phyloP scores from a whole-genome alignment of 1,284 basidiomycete species.

The Pterulicium gracile region DNA sequence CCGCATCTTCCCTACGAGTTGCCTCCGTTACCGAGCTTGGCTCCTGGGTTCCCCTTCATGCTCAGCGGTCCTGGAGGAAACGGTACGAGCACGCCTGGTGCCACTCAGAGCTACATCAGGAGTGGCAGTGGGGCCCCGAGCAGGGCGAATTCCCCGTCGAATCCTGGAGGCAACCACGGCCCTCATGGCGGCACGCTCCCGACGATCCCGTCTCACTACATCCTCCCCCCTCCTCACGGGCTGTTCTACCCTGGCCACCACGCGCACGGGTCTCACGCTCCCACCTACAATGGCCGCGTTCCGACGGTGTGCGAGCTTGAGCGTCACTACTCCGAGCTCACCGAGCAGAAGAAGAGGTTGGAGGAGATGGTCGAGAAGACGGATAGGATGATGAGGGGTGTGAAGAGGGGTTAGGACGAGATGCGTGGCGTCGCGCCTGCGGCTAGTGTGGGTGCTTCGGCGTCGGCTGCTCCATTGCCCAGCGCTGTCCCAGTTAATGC shows the following conservation, averaged over 20 bases:
- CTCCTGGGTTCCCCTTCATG: conserved; percentile 2
- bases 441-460: no score
- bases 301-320: conserved; percentile 55
- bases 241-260: conserved; percentile 17
- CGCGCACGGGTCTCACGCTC: conserved; percentile 15
- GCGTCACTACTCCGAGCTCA: conserved; percentile 54
- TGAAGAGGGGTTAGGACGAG: conserved; percentile 66
- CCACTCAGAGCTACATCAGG: conserved; percentile 42
- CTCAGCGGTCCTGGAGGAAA: conserved; percentile 8
- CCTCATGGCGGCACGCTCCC: conserved; percentile 13
- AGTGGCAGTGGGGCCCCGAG: conserved; percentile 51
- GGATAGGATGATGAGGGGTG: conserved; percentile 55
- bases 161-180: conserved; percentile 19
- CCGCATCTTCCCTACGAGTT: background rate
- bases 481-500: no score
- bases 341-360: conserved; percentile 46
- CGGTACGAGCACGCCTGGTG: conserved; percentile 13
- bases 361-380: conserved; percentile 66
- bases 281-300: conserved; percentile 21
- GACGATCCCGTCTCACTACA: conserved; percentile 12
- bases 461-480: no score
- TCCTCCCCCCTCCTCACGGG: conserved; percentile 27
- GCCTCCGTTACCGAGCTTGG: background rate
- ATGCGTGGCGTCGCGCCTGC: no score
- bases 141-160: conserved; percentile 57